Evolutionary conservation across 2,329 filamentous ascomycete genomes (phyloP).

Genomic region (Fusarium haematococcum): DNA sequence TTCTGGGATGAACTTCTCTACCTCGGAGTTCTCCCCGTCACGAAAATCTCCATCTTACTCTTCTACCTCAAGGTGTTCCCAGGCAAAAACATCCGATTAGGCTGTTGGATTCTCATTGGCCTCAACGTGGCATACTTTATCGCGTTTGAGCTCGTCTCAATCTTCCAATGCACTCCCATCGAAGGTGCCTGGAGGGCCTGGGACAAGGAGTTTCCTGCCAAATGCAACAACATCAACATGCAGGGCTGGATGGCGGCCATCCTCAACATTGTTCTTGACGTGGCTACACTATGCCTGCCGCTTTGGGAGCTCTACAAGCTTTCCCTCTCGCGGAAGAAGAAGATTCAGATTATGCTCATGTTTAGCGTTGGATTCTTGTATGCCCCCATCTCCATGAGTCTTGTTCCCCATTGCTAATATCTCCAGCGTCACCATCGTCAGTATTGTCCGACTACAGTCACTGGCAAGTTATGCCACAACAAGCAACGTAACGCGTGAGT

Average conservation of each 20-base stretch:
- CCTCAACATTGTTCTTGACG: constrained; percentile 61
- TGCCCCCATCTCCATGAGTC: not conserved
- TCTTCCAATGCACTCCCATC: constrained; percentile 62
- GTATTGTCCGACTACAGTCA: constrained; percentile 13
- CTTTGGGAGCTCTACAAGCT: constrained; percentile 10
- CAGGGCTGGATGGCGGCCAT: constrained; percentile 61
- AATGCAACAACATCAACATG: constrained; percentile 60
- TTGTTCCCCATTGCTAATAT: not conserved
- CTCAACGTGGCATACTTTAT: constrained; percentile 36
- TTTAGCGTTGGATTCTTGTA: constrained; percentile 25
- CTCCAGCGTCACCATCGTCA: constrained; percentile 14
- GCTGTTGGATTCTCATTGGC: constrained; percentile 24
- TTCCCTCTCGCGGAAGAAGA: constrained; percentile 13
- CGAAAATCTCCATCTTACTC: constrained; percentile 17
- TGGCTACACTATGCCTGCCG: constrained; percentile 40
- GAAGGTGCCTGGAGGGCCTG: constrained; percentile 62
- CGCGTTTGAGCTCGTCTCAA: constrained; percentile 47
- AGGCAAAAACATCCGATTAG: not conserved
- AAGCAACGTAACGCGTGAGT: constrained; percentile 19
- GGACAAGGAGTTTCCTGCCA: constrained; percentile 57
- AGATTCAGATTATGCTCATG: constrained; percentile 27
- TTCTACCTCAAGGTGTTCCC: constrained; percentile 27
- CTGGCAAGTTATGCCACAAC: constrained; percentile 24
- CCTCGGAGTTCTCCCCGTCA: not conserved
- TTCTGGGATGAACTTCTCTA: constrained; percentile 20